Evolutionary conservation across 2,329 filamentous ascomycete species (phyloP).

Genomic region (Sporothrix phasma): DNA sequence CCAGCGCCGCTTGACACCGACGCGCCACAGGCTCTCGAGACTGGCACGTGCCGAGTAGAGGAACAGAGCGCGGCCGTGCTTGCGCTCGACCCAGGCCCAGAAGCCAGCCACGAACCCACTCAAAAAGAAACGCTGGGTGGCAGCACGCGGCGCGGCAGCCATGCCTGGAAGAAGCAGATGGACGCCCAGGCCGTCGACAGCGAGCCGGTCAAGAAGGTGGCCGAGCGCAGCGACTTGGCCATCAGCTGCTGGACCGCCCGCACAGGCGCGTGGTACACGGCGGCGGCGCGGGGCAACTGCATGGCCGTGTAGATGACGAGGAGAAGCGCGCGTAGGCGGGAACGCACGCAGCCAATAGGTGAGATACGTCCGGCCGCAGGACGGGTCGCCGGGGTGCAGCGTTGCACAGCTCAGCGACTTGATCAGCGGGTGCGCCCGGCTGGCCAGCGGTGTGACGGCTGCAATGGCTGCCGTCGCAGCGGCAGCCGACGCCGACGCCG

Average conservation of each 20-base stretch:
- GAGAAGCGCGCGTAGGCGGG: slow-evolving; percentile 62
- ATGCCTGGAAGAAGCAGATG: slow-evolving; percentile 77
- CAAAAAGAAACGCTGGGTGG: slow-evolving; percentile 81
- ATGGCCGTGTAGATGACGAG: slow-evolving; percentile 63
- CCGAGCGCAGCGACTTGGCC: slow-evolving; percentile 60
- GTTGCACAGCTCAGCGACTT: slow-evolving; percentile 78
- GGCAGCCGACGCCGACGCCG: neutral
- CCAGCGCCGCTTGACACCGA: slow-evolving; percentile 81
- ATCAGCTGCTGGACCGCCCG: slow-evolving; percentile 56
- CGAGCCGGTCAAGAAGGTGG: slow-evolving; percentile 69
- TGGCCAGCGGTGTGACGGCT: slow-evolving; percentile 65
- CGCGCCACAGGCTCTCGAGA: slow-evolving; percentile 80
- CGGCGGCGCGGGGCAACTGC: slow-evolving; percentile 53
- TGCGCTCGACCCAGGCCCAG: slow-evolving; percentile 70
- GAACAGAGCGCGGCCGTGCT: slow-evolving; percentile 57
- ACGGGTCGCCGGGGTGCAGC: slow-evolving; percentile 79
- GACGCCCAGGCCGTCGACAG: slow-evolving; percentile 81
- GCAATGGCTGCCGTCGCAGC: slow-evolving; percentile 55
- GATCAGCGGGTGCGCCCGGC: slow-evolving; percentile 78
- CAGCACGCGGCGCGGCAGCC: slow-evolving; percentile 63
- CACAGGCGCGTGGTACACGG: slow-evolving; percentile 60
- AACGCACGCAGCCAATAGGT: slow-evolving; percentile 81
- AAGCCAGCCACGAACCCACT: slow-evolving; percentile 77
- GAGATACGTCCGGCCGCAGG: slow-evolving; percentile 76
- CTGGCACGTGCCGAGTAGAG: slow-evolving; percentile 70